Evolutionary conservation across 768 basidiomycete species (phyloP).

Genomic region (Mycena chlorophos): DNA sequence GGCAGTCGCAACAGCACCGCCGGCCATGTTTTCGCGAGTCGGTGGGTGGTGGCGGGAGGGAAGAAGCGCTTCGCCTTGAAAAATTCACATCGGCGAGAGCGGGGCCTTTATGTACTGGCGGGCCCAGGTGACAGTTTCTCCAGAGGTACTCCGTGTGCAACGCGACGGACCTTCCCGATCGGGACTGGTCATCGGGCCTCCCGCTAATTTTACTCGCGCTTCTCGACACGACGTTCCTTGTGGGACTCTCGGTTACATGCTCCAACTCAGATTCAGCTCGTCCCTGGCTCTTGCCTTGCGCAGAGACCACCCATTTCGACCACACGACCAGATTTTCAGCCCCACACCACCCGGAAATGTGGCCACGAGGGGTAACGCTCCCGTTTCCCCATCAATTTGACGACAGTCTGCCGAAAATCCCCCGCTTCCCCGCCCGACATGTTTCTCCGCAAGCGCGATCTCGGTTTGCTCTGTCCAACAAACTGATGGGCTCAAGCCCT

Average conservation of each 20-base stretch:
- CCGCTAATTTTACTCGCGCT: too few relatives aligned
- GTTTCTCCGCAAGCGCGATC: slow-evolving; percentile 10
- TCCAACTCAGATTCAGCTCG: not conserved
- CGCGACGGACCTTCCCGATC: not conserved
- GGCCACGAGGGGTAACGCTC: too few relatives aligned
- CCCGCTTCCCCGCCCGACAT: slow-evolving; percentile 4
- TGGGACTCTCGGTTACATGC: too few relatives aligned
- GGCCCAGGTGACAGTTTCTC: slow-evolving; percentile 24
- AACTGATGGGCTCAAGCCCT: not conserved
- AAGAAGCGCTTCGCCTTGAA: slow-evolving; percentile 31
- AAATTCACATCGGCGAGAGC: slow-evolving; percentile 16
- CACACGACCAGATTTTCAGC: too few relatives aligned
- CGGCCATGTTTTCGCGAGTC: slow-evolving; percentile 50
- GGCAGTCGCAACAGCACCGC: slow-evolving; percentile 44
- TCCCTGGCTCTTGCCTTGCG: too few relatives aligned
- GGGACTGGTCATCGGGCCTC: not conserved
- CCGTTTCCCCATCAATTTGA: not conserved
- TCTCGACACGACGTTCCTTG: not conserved
- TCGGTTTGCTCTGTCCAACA: not conserved
- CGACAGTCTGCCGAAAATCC: slow-evolving; percentile 11
- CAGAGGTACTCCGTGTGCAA: slow-evolving; percentile 22
- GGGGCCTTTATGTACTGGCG: slow-evolving; percentile 34
- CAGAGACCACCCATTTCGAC: slow-evolving; percentile 6
- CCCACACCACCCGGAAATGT: slow-evolving; percentile 9
- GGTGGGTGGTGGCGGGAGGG: slow-evolving; percentile 28